Evolutionary conservation across 768 basidiomycete genomes (phyloP).

Genomic region (Boletales sp.): DNA sequence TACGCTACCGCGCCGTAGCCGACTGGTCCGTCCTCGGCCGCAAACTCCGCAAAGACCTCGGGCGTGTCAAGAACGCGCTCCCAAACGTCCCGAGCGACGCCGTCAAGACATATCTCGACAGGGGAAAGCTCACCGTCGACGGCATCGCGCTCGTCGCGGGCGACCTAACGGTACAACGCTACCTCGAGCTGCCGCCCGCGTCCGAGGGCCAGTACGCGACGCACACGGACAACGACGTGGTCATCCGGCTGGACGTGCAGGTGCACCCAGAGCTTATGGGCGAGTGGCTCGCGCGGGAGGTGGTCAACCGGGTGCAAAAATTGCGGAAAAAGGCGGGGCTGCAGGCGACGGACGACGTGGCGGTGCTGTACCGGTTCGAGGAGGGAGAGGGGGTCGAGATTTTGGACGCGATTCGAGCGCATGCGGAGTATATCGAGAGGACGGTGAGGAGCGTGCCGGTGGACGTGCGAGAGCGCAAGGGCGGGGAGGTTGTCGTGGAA

Average conservation of each 20-base stretch:
- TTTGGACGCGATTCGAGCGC: conserved; percentile 57
- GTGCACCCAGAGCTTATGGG: conserved; percentile 81
- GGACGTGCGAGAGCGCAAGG: conserved; percentile 51
- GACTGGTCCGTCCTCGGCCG: conserved; percentile 95
- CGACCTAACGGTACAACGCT: conserved; percentile 89
- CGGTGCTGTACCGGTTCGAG: conserved; percentile 81
- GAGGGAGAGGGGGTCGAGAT: conserved; percentile 64
- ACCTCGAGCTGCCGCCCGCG: conserved; percentile 71
- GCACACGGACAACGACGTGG: conserved; percentile 92
- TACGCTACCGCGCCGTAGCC: conserved; percentile 86
- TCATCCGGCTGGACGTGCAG: conserved; percentile 87
- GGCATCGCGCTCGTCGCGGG: conserved; percentile 87
- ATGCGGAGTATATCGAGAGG: conserved; percentile 67
- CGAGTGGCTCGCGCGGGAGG: conserved; percentile 86
- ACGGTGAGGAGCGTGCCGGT: conserved; percentile 71
- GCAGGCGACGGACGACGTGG: conserved; percentile 91
- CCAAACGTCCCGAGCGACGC: conserved; percentile 78
- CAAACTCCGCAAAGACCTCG: conserved; percentile 90
- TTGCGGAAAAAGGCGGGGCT: conserved; percentile 93
- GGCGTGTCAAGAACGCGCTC: conserved; percentile 83
- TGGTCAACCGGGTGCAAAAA: conserved; percentile 92
- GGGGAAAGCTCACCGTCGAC: conserved; percentile 78
- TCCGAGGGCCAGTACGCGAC: conserved; percentile 68
- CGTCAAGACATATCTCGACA: conserved; percentile 71
- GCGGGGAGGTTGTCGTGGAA: conserved; percentile 59